Evolutionary conservation across 2,329 filamentous ascomycete genomes (phyloP).

Genomic region (Plectosphaerella sp.): DNA sequence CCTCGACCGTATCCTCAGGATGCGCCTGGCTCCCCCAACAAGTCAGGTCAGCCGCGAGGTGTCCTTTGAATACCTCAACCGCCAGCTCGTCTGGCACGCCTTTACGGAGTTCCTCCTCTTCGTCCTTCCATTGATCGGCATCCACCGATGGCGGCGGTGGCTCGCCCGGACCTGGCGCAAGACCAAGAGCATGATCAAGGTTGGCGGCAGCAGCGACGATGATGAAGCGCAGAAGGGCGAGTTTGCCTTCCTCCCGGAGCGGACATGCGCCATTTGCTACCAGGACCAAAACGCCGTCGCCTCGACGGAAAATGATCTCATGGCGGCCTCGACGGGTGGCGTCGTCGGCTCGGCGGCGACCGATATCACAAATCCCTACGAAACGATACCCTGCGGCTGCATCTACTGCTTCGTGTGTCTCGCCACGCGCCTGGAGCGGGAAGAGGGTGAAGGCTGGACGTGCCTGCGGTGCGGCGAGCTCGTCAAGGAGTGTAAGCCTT

Average conservation of each 20-base stretch:
- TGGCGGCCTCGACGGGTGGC: constrained; percentile 65
- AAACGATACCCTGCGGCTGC: constrained; percentile 82
- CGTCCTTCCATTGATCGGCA: constrained; percentile 91
- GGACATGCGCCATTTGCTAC: constrained; percentile 96
- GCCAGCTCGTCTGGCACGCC: constrained; percentile 98
- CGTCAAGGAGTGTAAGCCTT: constrained; percentile 82
- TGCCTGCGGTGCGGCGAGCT: constrained; percentile 84
- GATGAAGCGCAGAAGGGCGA: constrained; percentile 62
- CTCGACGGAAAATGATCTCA: constrained; percentile 71
- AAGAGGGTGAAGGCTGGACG: constrained; percentile 91
- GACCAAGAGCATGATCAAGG: constrained; percentile 60
- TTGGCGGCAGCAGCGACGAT: constrained; percentile 31
- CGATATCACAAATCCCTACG: constrained; percentile 94
- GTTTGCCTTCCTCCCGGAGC: constrained; percentile 79
- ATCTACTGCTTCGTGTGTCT: constrained; percentile 96
- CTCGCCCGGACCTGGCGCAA: constrained; percentile 82
- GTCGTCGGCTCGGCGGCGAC: constrained; percentile 85
- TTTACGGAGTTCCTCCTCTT: constrained; percentile 99
- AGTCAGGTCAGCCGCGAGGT: constrained; percentile 87
- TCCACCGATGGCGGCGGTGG: constrained; percentile 89
- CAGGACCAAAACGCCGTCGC: constrained; percentile 78
- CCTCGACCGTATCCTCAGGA: constrained; percentile 76
- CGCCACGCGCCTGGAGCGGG: constrained; percentile 82
- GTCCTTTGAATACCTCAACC: constrained; percentile 95
- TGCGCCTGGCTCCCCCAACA: constrained; percentile 80